Conservation (phyloP, 805 yeast genomes). For the Scheffersomyces coipomensis region DNA sequence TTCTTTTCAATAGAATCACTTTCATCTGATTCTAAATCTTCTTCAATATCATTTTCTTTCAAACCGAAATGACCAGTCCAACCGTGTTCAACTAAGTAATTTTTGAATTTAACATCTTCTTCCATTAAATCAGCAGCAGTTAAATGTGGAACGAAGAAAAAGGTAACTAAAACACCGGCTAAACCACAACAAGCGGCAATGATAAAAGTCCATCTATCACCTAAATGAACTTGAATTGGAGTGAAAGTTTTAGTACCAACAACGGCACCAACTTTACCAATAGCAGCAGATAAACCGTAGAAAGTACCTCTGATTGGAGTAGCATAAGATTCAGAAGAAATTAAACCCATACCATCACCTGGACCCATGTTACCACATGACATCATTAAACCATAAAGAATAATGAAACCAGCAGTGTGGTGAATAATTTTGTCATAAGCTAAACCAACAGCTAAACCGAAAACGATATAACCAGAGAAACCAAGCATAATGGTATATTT, state of each 20-base stretch:
- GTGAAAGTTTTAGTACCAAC: constrained; percentile 73
- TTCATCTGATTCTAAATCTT: constrained; percentile 13
- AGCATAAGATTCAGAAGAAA: constrained; percentile 65
- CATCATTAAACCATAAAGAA: constrained; percentile 73
- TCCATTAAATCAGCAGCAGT: constrained; percentile 65
- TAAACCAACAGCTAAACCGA: constrained; percentile 71
- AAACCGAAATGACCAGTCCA: constrained; percentile 52
- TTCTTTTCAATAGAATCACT: constrained; percentile 1
- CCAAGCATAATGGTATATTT: constrained; percentile 72
- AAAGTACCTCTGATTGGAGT: constrained; percentile 76
- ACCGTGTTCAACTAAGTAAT: constrained; percentile 57
- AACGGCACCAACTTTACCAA: constrained; percentile 83
- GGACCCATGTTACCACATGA: constrained; percentile 76
- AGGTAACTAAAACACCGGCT: constrained; percentile 59
- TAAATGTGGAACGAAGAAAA: constrained; percentile 64
- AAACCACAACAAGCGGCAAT: constrained; percentile 74
- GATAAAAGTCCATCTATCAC: constrained; percentile 73
- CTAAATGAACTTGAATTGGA: constrained; percentile 63
- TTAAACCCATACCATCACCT: constrained; percentile 71
- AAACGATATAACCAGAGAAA: constrained; percentile 65
- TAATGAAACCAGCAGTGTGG: constrained; percentile 61
- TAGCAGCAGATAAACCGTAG: constrained; percentile 75
- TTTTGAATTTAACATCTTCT: constrained; percentile 63
- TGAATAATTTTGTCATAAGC: constrained; percentile 55
- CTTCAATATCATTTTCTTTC: constrained; percentile 15